Evolutionary conservation across 169 alveolate species (phyloP), one percentile per base, ranked within the genome.

Genomic region (Cyclospora cayetanensis): DNA sequence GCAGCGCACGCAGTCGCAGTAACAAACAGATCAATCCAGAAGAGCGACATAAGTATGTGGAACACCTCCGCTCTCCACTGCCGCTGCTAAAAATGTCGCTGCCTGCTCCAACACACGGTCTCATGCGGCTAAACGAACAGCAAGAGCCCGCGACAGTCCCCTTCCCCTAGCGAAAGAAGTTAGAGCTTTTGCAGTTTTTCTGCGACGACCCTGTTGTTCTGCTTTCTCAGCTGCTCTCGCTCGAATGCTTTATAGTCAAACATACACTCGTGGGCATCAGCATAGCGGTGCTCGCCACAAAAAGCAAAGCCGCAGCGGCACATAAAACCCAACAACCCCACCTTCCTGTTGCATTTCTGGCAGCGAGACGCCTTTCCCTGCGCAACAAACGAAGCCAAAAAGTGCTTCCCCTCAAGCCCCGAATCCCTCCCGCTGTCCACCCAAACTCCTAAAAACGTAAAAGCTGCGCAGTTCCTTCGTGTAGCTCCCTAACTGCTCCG

Each of bases 211-310:
- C 94, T 94, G 52, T 97, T 97, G 93, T 97, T 97, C 42, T 96
- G 96, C 80, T 94, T 96, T 68, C 95, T 94, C 76, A 98, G 97
- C 91, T 97, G 98, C 46, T 96, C 95, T 41, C 96, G 93, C 90
- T 96, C 97, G 42, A 93, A 94, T 4, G 96, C 94, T 87, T 95
- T 96, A 95, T 97, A 97, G 95, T 98, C 99, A 85, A 97, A 98
- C 27, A 94, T 93, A 85, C 99, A 98, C 25, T 91, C 94, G 94
- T 98, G 99, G 3, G 95, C 95, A 72, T 97, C 99, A 1, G 99
- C 98, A 87, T 97, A 96, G 43, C 99, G 95, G 93, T 98, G 99
- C 82, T 95, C 95, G 37, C 99, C 94, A 88, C 99, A 98, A 91
- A 97, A 98, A 50, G 92, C 90, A 82, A 93, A 95, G 65, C 96